These are phyloP conservation scores for Peterozyma xylosa DNA, from an alignment of 805 yeast genomes.

Conservation along the genomic window DNA sequence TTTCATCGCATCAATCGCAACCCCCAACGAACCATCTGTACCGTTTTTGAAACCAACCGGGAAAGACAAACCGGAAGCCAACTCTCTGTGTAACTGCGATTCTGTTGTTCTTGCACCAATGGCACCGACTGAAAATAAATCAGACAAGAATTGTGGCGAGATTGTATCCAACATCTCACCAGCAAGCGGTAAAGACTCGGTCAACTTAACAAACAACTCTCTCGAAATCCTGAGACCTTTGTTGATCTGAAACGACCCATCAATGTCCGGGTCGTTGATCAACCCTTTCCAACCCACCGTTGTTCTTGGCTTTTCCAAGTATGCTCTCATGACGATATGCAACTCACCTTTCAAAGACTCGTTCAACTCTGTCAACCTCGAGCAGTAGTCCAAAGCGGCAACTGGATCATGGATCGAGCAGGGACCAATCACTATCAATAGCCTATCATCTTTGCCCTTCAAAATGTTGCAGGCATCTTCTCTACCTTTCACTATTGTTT, in stretches of 20 bases:
- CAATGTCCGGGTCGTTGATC: constrained; percentile 95
- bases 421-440: constrained; percentile 90
- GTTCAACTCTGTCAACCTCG: constrained; percentile 48
- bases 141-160: constrained; percentile 92
- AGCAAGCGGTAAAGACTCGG: constrained; percentile 84
- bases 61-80: constrained; percentile 94
- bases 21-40: constrained; percentile 92
- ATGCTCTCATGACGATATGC: constrained; percentile 92
- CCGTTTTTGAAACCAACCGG: constrained; percentile 98
- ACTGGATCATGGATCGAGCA: constrained; percentile 93
- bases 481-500: constrained; percentile 69
- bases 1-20: constrained; percentile 88
- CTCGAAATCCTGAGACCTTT: constrained; percentile 89
- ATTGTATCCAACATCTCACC: constrained; percentile 98
- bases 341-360: constrained; percentile 67
- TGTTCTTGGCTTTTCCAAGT: constrained; percentile 95
- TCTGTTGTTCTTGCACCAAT: constrained; percentile 99
- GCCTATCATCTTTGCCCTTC: constrained; percentile 78
- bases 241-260: constrained; percentile 87
- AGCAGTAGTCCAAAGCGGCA: constrained; percentile 87
- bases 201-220: constrained; percentile 76
- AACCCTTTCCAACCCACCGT: constrained; percentile 99
- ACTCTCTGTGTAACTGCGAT: constrained; percentile 94
- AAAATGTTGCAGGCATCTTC: constrained; percentile 65
- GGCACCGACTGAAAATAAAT: constrained; percentile 92